phyloP scores from a whole-genome alignment of 306 rosid genomes.

The Ormosia emarginata region DNA sequence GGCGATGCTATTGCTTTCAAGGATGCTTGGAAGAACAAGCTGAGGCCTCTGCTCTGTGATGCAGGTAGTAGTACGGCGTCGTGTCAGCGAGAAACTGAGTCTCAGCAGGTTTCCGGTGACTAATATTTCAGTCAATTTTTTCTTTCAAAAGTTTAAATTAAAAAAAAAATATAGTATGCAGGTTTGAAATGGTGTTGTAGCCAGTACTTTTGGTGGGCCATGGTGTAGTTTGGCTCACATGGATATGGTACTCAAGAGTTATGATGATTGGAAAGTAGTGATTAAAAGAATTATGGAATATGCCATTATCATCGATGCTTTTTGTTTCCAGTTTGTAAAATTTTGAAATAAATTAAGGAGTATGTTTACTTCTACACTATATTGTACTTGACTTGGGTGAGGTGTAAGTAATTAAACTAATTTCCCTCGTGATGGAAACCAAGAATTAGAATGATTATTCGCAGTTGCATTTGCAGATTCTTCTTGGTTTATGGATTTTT shows the following conservation, averaged over 20 bases:
- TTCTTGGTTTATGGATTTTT: background rate
- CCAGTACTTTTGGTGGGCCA: background rate
- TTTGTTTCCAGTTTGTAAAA: background rate
- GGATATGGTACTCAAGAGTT: background rate
- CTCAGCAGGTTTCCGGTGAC: constrained; percentile 14
- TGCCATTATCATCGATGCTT: background rate
- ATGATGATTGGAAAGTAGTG: background rate
- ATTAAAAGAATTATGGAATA: background rate
- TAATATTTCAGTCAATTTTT: background rate
- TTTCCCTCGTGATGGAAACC: background rate
- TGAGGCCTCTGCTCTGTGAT: constrained; percentile 31
- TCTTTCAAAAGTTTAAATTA: background rate
- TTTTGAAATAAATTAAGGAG: background rate
- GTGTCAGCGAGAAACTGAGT: background rate
- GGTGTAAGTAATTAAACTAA: background rate
- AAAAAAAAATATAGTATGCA: background rate
- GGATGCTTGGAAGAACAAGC: constrained; percentile 47
- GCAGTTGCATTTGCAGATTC: background rate
- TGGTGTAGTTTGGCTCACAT: background rate
- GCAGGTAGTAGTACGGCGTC: constrained; percentile 1
- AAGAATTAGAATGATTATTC: background rate
- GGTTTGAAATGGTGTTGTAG: background rate
- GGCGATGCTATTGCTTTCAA: constrained; percentile 25
- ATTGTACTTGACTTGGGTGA: background rate
- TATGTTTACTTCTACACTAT: background rate